Evolutionary conservation across 2,329 filamentous ascomycete species (phyloP).

Genomic region (Hymenoscyphus repandus): DNA sequence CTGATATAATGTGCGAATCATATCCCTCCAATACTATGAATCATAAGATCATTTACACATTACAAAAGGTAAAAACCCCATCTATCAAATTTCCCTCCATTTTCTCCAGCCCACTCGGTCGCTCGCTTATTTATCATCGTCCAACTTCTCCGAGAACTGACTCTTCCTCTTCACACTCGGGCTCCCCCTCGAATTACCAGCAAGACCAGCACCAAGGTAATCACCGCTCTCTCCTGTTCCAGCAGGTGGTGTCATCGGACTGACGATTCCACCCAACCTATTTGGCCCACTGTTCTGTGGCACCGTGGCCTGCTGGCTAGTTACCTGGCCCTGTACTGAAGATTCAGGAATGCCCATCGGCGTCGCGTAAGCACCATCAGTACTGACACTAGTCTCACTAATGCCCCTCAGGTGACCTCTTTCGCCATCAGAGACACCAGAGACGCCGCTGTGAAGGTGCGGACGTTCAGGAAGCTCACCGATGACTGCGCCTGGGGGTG

Average conservation of each 20-base stretch:
- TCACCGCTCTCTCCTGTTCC: slow-evolving; percentile 10
- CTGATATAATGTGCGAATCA: too few relatives aligned
- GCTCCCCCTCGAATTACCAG: neutral
- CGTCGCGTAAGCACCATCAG: slow-evolving; percentile 15
- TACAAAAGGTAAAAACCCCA: too few relatives aligned
- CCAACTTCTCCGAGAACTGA: slow-evolving; percentile 26
- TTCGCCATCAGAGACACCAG: slow-evolving; percentile 17
- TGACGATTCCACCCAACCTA: slow-evolving; percentile 6
- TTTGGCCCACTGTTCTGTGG: neutral
- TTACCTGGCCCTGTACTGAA: neutral
- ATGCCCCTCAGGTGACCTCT: slow-evolving; percentile 24
- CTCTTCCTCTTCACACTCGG: slow-evolving; percentile 19
- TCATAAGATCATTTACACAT: too few relatives aligned
- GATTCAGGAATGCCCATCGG: slow-evolving; percentile 1
- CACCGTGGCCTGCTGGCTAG: neutral
- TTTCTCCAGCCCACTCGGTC: too few relatives aligned
- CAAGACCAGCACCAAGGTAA: slow-evolving; percentile 12
- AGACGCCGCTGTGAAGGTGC: slow-evolving; percentile 13
- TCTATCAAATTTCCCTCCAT: too few relatives aligned
- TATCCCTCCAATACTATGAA: too few relatives aligned
- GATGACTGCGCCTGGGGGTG: slow-evolving; percentile 5
- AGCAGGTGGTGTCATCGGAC: slow-evolving; percentile 22
- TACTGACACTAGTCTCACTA: slow-evolving; percentile 23
- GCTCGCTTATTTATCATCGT: slow-evolving; percentile 11
- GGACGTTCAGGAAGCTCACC: slow-evolving; percentile 2